phyloP scores from a whole-genome alignment of 345 rosid genomes.

The Trapa bicornis region DNA sequence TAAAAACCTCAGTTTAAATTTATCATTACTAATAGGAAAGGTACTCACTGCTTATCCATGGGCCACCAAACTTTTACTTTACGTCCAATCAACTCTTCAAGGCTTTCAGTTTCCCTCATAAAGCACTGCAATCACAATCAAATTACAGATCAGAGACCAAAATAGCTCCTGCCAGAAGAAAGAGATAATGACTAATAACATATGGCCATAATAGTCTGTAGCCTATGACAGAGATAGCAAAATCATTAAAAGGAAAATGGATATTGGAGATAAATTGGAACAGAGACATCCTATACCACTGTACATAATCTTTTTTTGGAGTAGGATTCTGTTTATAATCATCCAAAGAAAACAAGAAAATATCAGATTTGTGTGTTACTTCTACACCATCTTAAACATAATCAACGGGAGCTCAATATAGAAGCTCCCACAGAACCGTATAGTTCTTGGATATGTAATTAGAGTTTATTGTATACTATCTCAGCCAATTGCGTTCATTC shows the following conservation, averaged over 20 bases:
- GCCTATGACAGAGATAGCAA: not conserved
- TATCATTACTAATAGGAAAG: not conserved
- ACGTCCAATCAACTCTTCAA: slow-evolving; percentile 70
- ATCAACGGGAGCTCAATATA: not conserved
- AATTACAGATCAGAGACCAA: not conserved
- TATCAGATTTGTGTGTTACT: not conserved
- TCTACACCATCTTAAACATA: not conserved
- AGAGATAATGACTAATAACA: not conserved
- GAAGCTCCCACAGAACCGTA: not conserved
- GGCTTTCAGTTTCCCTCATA: slow-evolving; percentile 35
- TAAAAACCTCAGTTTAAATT: no score
- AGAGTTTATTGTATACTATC: not conserved
- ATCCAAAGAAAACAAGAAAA: not conserved
- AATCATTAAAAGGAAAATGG: not conserved
- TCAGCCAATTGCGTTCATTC: not conserved
- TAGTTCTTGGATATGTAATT: not conserved
- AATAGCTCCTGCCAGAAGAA: not conserved
- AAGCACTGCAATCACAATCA: slow-evolving; percentile 37
- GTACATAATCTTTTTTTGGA: no score
- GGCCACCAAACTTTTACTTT: slow-evolving; percentile 99
- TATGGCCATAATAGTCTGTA: not conserved
- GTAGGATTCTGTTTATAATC: no score
- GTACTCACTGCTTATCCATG: slow-evolving; percentile 84
- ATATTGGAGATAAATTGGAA: not conserved
- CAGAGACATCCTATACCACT: not conserved